A percentile compares a stretch with the other conserved stretches of the same genome.
Conservation (phyloP, 768 basidiomycete genomes). For the Hemileccinum rubropunctum region DNA sequence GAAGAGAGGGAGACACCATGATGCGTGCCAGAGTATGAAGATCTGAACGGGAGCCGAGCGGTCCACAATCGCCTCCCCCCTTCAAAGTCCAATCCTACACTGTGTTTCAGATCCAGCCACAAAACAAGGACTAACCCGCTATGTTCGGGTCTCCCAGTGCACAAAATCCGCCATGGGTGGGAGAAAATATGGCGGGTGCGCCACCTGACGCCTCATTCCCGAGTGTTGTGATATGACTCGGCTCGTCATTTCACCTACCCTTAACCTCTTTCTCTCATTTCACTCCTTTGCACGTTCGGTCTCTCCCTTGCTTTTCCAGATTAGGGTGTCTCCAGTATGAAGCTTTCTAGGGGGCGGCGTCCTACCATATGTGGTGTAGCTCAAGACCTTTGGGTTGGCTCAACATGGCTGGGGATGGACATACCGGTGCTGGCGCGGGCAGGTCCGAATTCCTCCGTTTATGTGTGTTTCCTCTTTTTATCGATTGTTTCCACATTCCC, state of each 20-base stretch:
- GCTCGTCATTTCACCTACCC: background rate
- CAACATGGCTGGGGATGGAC: background rate
- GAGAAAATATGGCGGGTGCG: background rate
- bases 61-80: background rate
- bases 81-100: background rate
- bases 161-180: too few species aligned
- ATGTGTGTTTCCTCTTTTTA: background rate
- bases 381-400: background rate
- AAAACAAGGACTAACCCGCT: too few species aligned
- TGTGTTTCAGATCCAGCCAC: slow-evolving; percentile 9
- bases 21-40: background rate
- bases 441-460: background rate
- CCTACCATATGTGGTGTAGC: background rate
- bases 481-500: too few species aligned
- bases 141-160: too few species aligned
- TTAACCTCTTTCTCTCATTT: background rate
- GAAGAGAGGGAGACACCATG: background rate
- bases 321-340: background rate
- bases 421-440: slow-evolving; percentile 2
- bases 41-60: background rate
- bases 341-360: background rate
- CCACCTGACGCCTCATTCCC: background rate
- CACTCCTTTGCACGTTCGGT: background rate
- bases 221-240: background rate
- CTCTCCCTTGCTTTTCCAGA: background rate